Conservation (phyloP, 768 basidiomycete genomes). For the Mycena olivaceomarginata region DNA sequence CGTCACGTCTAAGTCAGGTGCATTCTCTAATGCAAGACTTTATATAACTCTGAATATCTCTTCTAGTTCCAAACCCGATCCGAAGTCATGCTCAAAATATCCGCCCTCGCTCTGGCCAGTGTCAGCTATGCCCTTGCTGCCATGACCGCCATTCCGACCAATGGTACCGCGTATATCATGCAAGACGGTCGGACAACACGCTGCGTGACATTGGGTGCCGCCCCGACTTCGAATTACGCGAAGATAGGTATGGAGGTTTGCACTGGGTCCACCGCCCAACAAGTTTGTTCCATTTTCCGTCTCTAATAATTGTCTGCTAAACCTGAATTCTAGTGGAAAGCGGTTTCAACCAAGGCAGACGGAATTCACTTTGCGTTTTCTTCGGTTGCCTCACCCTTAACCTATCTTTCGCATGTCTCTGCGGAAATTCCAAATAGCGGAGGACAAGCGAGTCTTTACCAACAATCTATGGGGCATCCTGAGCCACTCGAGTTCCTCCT, state of each 20-base stretch:
- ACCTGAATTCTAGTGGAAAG: slow-evolving; percentile 24
- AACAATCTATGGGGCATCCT: slow-evolving; percentile 33
- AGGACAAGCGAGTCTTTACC: slow-evolving; percentile 31
- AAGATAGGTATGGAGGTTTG: slow-evolving; percentile 34
- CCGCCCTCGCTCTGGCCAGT: slow-evolving; percentile 25
- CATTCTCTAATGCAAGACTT: slow-evolving; percentile 26
- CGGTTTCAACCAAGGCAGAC: slow-evolving; percentile 17
- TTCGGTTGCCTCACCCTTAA: slow-evolving; percentile 27
- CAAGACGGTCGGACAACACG: slow-evolving; percentile 32
- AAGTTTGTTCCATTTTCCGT: slow-evolving; percentile 26
- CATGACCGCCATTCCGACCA: slow-evolving; percentile 29
- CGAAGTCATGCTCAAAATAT: slow-evolving; percentile 27
- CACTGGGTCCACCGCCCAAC: slow-evolving; percentile 28
- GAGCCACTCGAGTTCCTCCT: slow-evolving; percentile 28
- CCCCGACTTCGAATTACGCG: slow-evolving; percentile 24
- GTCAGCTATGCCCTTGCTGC: slow-evolving; percentile 29
- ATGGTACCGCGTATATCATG: slow-evolving; percentile 25
- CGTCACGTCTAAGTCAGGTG: slow-evolving; percentile 26
- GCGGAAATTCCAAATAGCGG: slow-evolving; percentile 32
- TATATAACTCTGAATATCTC: slow-evolving; percentile 18
- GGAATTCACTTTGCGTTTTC: slow-evolving; percentile 27
- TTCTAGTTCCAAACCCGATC: slow-evolving; percentile 25
- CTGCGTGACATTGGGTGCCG: slow-evolving; percentile 28
- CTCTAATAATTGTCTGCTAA: slow-evolving; percentile 18
- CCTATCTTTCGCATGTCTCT: slow-evolving; percentile 33